Evolutionary conservation across 73 alveolate species (phyloP).

Genomic region (Paramecium primaurelia): DNA sequence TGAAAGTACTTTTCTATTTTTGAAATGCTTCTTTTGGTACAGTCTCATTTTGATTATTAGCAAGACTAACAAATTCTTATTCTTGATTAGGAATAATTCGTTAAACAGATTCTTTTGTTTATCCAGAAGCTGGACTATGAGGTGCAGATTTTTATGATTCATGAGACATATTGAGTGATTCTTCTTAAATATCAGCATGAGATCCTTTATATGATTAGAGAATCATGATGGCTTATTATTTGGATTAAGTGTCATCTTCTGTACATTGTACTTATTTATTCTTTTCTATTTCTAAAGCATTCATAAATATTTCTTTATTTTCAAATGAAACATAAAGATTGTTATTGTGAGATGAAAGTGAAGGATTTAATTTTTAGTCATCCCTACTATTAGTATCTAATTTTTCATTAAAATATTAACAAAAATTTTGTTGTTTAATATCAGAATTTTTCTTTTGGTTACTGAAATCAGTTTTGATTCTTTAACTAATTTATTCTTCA

Average conservation of each 20-base stretch:
- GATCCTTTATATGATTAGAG: slow-evolving; percentile 28
- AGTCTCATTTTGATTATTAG: background rate
- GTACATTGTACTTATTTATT: background rate
- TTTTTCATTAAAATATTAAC: background rate
- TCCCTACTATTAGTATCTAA: background rate
- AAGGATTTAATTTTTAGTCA: background rate
- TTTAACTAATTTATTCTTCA: background rate
- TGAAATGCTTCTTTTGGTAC: slow-evolving; percentile 37
- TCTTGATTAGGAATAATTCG: background rate
- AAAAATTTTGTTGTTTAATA: background rate
- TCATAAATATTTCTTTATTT: slow-evolving; percentile 49
- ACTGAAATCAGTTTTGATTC: slow-evolving; percentile 36
- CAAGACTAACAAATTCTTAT: background rate
- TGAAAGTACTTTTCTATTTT: slow-evolving; percentile 13
- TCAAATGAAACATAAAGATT: slow-evolving; percentile 49
- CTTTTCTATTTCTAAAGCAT: slow-evolving; percentile 20
- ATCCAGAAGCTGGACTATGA: slow-evolving; percentile 39
- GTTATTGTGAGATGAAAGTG: background rate
- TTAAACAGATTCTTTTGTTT: slow-evolving; percentile 31
- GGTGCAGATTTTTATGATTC: slow-evolving; percentile 23
- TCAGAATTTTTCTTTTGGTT: background rate
- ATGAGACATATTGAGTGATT: background rate
- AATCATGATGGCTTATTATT: slow-evolving; percentile 9
- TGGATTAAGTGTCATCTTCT: background rate
- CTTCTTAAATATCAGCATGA: slow-evolving; percentile 35